Conservation (phyloP, 805 yeast genomes). For the Starmerella asiatica region DNA sequence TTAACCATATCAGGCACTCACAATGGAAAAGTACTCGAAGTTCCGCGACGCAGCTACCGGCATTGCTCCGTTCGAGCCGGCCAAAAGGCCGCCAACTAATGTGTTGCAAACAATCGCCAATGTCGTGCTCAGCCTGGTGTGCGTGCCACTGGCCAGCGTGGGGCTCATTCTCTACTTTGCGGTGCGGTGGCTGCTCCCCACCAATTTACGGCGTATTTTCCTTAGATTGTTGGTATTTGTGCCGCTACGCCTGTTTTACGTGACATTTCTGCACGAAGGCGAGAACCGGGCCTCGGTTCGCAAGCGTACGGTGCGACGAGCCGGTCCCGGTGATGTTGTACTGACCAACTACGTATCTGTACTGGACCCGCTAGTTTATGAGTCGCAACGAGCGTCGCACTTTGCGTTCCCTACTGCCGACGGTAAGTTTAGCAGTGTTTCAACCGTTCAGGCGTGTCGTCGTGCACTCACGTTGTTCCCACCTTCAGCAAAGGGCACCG, state of each 20-base stretch:
- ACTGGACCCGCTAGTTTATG: slow-evolving; percentile 36
- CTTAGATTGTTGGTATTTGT: slow-evolving; percentile 11
- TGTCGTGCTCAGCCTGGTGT: slow-evolving; percentile 61
- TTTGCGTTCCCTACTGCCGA: slow-evolving; percentile 32
- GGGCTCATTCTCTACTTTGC: slow-evolving; percentile 33
- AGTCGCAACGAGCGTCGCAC: slow-evolving; percentile 15
- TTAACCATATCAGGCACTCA: neutral
- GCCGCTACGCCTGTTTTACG: slow-evolving; percentile 16
- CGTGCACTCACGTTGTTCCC: slow-evolving; percentile 15
- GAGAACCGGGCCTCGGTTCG: slow-evolving; percentile 31
- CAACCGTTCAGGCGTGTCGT: slow-evolving; percentile 13
- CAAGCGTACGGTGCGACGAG: slow-evolving; percentile 21
- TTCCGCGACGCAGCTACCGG: slow-evolving; percentile 89
- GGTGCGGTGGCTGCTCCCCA: slow-evolving; percentile 10
- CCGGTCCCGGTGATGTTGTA: slow-evolving; percentile 34
- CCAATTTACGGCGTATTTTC: slow-evolving; percentile 3
- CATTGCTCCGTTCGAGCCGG: slow-evolving; percentile 70
- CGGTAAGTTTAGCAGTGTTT: slow-evolving; percentile 24
- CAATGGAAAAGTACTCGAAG: slow-evolving; percentile 69
- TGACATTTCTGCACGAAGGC: slow-evolving; percentile 36
- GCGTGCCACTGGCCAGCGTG: slow-evolving; percentile 68
- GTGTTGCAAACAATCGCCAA: slow-evolving; percentile 18
- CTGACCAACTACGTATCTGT: slow-evolving; percentile 50
- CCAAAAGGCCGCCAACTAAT: slow-evolving; percentile 11
- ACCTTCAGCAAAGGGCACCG: slow-evolving; percentile 1